Evolutionary conservation across 2,329 filamentous ascomycete genomes (phyloP).

Genomic region (Periglandula ipomoeae): DNA sequence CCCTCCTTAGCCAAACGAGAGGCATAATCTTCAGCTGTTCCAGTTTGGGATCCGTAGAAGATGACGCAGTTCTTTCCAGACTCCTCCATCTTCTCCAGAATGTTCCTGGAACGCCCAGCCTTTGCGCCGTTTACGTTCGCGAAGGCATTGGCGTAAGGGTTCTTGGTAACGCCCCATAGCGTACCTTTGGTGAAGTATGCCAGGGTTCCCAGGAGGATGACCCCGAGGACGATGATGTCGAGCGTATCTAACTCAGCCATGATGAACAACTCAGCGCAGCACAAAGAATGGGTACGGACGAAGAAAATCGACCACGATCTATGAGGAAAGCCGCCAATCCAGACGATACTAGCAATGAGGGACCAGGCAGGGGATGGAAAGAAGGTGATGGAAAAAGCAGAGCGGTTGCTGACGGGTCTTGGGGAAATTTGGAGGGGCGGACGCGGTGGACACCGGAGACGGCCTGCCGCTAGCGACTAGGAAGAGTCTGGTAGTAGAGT

Average conservation of each 20-base stretch:
- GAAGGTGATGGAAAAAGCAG: not conserved
- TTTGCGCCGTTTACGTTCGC: slow-evolving; percentile 61
- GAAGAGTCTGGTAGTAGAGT: too few relatives aligned
- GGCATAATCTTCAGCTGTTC: slow-evolving; percentile 96
- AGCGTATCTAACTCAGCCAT: slow-evolving; percentile 97
- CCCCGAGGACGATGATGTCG: slow-evolving; percentile 84
- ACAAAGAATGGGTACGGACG: not conserved
- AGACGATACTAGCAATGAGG: not conserved
- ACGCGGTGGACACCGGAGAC: not conserved
- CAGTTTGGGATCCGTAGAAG: slow-evolving; percentile 97
- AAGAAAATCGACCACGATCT: not conserved
- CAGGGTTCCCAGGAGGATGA: slow-evolving; percentile 74
- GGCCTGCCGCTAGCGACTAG: too few relatives aligned
- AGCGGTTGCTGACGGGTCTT: not conserved
- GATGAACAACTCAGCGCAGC: slow-evolving; percentile 6
- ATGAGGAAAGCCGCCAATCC: not conserved
- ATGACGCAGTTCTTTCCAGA: slow-evolving; percentile 94
- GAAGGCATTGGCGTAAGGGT: slow-evolving; percentile 75
- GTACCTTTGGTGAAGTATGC: slow-evolving; percentile 98
- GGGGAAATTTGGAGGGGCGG: slow-evolving; percentile 1
- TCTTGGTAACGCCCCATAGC: slow-evolving; percentile 81
- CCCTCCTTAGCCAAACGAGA: slow-evolving; percentile 95
- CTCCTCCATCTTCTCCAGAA: slow-evolving; percentile 93
- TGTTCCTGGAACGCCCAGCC: slow-evolving; percentile 79
- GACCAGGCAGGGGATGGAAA: not conserved